Evolutionary conservation across 148 eudicot species (phyloP).

Genomic region (Dysphania ambrosioides): DNA sequence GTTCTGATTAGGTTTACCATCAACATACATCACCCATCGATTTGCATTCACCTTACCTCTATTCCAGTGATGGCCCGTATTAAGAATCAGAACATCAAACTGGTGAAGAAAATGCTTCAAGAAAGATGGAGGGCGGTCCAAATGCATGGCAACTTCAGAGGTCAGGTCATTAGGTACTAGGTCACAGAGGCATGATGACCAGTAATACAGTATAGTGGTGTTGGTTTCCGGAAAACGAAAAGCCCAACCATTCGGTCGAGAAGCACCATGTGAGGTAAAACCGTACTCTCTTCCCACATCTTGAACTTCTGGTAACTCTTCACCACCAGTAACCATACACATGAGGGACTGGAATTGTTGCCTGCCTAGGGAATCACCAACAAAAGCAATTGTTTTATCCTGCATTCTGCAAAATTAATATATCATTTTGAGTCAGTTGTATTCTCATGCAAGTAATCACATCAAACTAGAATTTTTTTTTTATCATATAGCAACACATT

Average conservation of each 20-base stretch:
- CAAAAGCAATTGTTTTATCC: slow-evolving; percentile 64
- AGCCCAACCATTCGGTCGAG: slow-evolving; percentile 64
- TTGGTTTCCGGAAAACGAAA: slow-evolving; percentile 47
- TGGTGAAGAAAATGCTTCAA: slow-evolving; percentile 33
- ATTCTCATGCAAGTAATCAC: background rate
- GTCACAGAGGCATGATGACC: slow-evolving; percentile 63
- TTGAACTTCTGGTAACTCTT: slow-evolving; percentile 43
- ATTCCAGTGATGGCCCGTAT: slow-evolving; percentile 68
- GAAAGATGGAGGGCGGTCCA: slow-evolving; percentile 57
- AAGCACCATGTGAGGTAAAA: slow-evolving; percentile 38
- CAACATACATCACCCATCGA: slow-evolving; percentile 56
- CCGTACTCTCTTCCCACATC: slow-evolving; percentile 48
- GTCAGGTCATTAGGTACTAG: slow-evolving; percentile 37
- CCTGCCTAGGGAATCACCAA: slow-evolving; percentile 66
- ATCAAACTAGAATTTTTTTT: background rate
- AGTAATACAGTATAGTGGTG: slow-evolving; percentile 56
- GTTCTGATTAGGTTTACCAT: slow-evolving; percentile 44
- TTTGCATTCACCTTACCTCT: slow-evolving; percentile 53
- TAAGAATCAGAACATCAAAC: slow-evolving; percentile 51
- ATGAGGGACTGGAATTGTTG: slow-evolving; percentile 65
- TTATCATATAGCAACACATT: too few species aligned
- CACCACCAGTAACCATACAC: slow-evolving; percentile 68
- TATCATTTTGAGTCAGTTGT: background rate
- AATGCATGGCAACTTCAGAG: slow-evolving; percentile 50
- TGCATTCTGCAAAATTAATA: slow-evolving; percentile 40